These are phyloP conservation scores for Excoecaria cochinchinensis DNA, from an alignment of 345 rosid species.

Conservation along the genomic window DNA sequence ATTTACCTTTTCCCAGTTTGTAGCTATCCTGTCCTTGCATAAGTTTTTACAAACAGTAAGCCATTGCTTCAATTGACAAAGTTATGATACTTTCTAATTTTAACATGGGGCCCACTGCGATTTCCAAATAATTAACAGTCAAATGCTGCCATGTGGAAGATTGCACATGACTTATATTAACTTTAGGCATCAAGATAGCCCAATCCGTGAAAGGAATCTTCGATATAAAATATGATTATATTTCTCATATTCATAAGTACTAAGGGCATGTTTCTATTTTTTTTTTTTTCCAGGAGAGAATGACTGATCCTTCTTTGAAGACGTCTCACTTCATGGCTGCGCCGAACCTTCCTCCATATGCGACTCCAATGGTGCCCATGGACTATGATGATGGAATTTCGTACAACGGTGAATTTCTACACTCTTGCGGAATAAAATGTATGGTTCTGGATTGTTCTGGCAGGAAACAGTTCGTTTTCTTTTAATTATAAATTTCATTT, in stretches of 20 bases:
- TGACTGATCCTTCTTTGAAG: conserved; percentile 43
- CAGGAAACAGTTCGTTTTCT: neutral
- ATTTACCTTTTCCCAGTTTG: neutral
- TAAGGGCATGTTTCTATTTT: conserved; percentile 19
- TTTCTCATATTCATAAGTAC: conserved; percentile 2
- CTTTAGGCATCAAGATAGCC: neutral
- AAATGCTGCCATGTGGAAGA: neutral
- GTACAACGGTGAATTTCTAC: conserved; percentile 37
- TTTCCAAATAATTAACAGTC: neutral
- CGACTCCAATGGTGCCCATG: conserved; percentile 36
- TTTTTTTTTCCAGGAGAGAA: conserved; percentile 52
- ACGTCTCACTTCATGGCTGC: conserved; percentile 33
- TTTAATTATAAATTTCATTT: neutral
- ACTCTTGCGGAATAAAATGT: conserved; percentile 2
- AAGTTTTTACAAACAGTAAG: neutral
- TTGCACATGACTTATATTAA: neutral
- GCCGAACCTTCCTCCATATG: conserved; percentile 41
- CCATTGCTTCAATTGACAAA: neutral
- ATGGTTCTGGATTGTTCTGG: neutral
- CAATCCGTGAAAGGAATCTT: neutral
- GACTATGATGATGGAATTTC: conserved; percentile 50
- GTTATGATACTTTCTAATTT: neutral
- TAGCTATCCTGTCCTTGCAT: neutral
- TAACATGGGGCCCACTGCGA: neutral
- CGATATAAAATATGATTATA: neutral